Evolutionary conservation across 768 basidiomycete genomes (phyloP).

Genomic region (Tricholomella constricta): DNA sequence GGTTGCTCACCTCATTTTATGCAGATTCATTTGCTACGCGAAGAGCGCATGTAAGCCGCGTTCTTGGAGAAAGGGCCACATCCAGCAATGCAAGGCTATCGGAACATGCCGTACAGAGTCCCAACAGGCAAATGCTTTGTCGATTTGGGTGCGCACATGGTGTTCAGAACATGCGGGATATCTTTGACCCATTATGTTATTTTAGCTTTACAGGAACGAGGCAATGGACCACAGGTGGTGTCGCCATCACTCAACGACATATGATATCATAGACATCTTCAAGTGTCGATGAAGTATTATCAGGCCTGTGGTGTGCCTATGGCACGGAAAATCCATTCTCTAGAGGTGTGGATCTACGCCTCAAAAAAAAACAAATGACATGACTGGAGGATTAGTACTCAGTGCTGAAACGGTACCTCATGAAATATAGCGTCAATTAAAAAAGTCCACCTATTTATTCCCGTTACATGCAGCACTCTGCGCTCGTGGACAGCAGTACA

Average conservation of each 20-base stretch:
- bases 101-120: constrained; percentile 33
- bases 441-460: no score
- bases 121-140: neutral
- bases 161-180: neutral
- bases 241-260: neutral
- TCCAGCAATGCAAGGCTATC: constrained; percentile 40
- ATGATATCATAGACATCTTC: neutral
- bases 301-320: no score
- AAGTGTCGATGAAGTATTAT: neutral
- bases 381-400: no score
- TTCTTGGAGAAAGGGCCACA: constrained; percentile 34
- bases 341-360: no score
- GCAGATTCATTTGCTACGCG: constrained; percentile 15
- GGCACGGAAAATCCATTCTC: no score
- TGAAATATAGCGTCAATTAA: no score
- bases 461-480: neutral
- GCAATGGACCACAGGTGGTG: neutral
- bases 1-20: constrained; percentile 16
- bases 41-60: constrained; percentile 43
- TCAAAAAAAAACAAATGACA: no score
- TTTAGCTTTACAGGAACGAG: neutral
- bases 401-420: no score
- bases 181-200: neutral
- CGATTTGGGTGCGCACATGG: neutral
- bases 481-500: neutral